Base-by-base conservation (phyloP, 352 stramenopile species). In the Pythium pectinolyticum region DNA sequence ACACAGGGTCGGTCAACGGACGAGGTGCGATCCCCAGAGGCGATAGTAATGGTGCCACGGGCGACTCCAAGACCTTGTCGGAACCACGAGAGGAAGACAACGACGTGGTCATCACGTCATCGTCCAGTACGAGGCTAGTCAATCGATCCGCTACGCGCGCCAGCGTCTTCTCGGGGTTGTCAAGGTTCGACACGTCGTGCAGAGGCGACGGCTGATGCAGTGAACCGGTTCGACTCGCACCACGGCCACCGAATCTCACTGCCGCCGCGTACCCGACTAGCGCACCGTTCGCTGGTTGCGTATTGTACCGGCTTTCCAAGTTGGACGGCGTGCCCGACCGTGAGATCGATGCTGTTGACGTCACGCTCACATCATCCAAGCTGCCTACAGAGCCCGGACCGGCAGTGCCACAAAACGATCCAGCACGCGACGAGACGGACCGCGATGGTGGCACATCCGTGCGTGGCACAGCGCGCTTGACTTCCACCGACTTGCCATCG, bases 401-500 rank as follows among this genome's bases (percentile, higher is more conserved):
- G 7, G 77, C 80, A 20, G 79, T 81, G n/a, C 82, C 84, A n/a
- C 80, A 91, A 67, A 94, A 94, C 17, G 83, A 93, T 15, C 73
- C 78, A 22, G 77, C 79, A 52, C 84, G 78, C 2, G 85, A 92
- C 12, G 84, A 93, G 9, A 92, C 76, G 0, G 85, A 90, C 10
- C 86, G 70, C 25, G 84, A 64, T 46, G 87, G 87, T 39, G 85
- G 85, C 9, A 92, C 80, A 56, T 96, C 85, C 8, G 85, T 94
- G 41, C 87, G 78, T 28, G 87, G 87, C 14, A 96, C 87, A 20
- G 87, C 87, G 9, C 87, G 85, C 61, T 95, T 95, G 8, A 95
- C 87, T 65, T 95, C 87, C 25, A 95, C 87, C 28, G 86, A 91
- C 80, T 98, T 98, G 56, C 88, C 83, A 69, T 97, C 90, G 50